Evolutionary conservation across 495 filamentous ascomycete species (phyloP).

Genomic region (Sordaria brevicollis): DNA sequence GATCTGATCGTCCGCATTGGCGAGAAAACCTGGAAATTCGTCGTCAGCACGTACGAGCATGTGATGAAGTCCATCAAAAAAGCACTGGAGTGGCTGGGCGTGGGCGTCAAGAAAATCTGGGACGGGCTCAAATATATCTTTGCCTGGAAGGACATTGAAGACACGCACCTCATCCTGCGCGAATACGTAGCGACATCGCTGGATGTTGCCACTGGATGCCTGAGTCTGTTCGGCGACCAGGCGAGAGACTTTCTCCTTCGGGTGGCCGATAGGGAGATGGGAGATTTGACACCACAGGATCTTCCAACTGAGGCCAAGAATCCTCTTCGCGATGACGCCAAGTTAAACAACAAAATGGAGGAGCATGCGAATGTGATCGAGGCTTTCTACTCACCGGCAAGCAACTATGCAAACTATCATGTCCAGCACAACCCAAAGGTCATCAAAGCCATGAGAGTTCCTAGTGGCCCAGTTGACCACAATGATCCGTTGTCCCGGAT

Average conservation of each 20-base stretch:
- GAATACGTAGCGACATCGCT: too few species aligned
- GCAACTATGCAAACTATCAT: not conserved
- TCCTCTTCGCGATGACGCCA: too few species aligned
- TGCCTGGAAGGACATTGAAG: not conserved
- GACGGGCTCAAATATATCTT: not conserved
- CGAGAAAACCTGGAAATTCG: not conserved
- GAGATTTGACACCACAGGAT: too few species aligned
- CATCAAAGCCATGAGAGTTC: not conserved
- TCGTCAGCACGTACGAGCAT: not conserved
- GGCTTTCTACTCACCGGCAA: not conserved
- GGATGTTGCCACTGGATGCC: too few species aligned
- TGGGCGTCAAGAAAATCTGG: not conserved
- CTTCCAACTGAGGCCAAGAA: too few species aligned
- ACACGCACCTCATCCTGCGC: not conserved
- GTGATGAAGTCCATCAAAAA: not conserved
- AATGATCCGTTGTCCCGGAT: too few species aligned
- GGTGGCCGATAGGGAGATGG: too few species aligned
- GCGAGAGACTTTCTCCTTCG: too few species aligned
- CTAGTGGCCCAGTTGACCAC: too few species aligned
- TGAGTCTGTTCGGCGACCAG: too few species aligned
- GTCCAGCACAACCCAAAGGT: not conserved
- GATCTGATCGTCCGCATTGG: not conserved
- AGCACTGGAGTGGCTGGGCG: not conserved
- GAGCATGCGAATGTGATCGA: too few species aligned
- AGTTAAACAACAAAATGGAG: not conserved